Percentiles rank a stretch among this genome's conserved stretches.
Evolutionary conservation across 2,329 filamentous ascomycete genomes (phyloP).

Genomic region (Cladosporium sphaerospermum): DNA sequence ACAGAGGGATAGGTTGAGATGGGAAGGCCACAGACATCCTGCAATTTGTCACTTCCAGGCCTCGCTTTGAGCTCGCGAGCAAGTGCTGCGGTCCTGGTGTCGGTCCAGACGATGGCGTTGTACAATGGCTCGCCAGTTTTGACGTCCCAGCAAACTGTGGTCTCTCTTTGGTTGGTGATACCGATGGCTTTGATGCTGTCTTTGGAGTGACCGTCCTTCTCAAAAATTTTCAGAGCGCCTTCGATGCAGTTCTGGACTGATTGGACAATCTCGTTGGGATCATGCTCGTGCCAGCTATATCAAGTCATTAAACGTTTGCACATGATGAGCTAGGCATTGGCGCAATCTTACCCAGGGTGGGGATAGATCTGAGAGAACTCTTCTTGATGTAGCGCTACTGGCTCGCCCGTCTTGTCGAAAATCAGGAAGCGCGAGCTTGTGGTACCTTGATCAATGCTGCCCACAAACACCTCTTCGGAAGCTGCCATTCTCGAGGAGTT

Average conservation of each 20-base stretch:
- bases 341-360: conserved; percentile 63
- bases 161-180: conserved; percentile 88
- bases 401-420: conserved; percentile 72
- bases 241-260: conserved; percentile 77
- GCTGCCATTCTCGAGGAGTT: conserved; percentile 16
- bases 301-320: neutral
- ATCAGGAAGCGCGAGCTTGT: conserved; percentile 87
- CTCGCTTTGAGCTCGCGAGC: conserved; percentile 69
- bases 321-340: neutral
- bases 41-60: conserved; percentile 62
- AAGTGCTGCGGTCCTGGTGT: conserved; percentile 70
- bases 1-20: conserved; percentile 84
- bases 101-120: conserved; percentile 86
- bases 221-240: conserved; percentile 64
- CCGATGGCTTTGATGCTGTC: conserved; percentile 70
- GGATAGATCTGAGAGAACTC: conserved; percentile 83
- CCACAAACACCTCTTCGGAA: conserved; percentile 59
- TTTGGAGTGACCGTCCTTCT: conserved; percentile 59
- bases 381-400: conserved; percentile 76
- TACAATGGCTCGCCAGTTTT: conserved; percentile 72
- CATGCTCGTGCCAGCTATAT: conserved; percentile 79
- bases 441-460: conserved; percentile 85
- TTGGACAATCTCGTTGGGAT: conserved; percentile 67
- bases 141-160: conserved; percentile 77
- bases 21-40: conserved; percentile 69